Evolutionary conservation across 306 rosid genomes (phyloP).

Genomic region (Vigna radiata): DNA sequence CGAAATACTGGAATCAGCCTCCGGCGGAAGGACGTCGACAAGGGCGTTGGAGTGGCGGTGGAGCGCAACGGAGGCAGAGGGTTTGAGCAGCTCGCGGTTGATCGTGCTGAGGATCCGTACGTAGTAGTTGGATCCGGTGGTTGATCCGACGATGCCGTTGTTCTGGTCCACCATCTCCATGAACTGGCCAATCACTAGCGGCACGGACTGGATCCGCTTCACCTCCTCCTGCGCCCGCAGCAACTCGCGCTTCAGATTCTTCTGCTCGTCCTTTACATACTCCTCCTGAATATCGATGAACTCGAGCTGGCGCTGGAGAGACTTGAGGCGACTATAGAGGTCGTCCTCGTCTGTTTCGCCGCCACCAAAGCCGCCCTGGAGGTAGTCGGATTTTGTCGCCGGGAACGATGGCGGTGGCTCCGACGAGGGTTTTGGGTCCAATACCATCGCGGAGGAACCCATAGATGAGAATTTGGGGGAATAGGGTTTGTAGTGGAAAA

Average conservation of each 20-base stretch:
- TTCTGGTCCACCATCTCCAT: slow-evolving; percentile 99
- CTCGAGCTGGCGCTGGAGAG: slow-evolving; percentile 83
- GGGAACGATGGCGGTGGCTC: slow-evolving; percentile 79
- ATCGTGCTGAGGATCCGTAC: slow-evolving; percentile 94
- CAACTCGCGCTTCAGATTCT: slow-evolving; percentile 95
- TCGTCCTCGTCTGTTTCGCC: slow-evolving; percentile 73
- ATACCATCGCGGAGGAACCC: slow-evolving; percentile 82
- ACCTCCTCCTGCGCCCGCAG: slow-evolving; percentile 98
- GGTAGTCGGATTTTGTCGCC: slow-evolving; percentile 65
- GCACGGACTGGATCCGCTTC: slow-evolving; percentile 97
- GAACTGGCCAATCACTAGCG: slow-evolving; percentile 95
- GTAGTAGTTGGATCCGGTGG: slow-evolving; percentile 95
- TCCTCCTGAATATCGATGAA: slow-evolving; percentile 96
- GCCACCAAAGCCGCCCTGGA: not conserved
- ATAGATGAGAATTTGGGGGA: slow-evolving; percentile 46
- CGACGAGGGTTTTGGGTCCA: slow-evolving; percentile 66
- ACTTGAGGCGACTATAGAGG: slow-evolving; percentile 80
- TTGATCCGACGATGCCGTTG: slow-evolving; percentile 97
- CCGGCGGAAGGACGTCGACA: slow-evolving; percentile 96
- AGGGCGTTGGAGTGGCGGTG: slow-evolving; percentile 99
- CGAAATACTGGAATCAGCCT: slow-evolving; percentile 96
- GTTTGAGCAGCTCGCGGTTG: slow-evolving; percentile 90
- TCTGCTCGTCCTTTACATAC: slow-evolving; percentile 91
- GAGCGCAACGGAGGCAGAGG: slow-evolving; percentile 92
- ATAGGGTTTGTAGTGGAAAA: slow-evolving; percentile 29